A percentile compares a stretch with the other conserved stretches of the same genome.
Conservation (phyloP, 352 stramenopile genomes). For the Hyaloperonospora brassicae region DNA sequence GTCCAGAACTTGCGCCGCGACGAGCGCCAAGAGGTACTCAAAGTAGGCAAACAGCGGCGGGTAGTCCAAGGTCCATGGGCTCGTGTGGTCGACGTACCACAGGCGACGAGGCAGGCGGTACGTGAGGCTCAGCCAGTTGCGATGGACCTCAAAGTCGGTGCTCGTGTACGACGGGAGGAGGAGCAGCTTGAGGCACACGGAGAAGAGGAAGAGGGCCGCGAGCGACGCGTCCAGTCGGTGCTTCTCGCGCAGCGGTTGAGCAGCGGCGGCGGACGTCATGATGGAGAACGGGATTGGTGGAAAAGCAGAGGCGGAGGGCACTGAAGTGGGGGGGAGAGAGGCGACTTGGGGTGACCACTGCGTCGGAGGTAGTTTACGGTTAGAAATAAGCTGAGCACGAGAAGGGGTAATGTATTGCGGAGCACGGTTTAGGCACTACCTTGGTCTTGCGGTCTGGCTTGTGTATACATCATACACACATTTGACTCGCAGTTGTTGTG, state of each 20-base stretch:
- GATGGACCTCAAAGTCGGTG: conserved; percentile 98
- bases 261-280: conserved; percentile 13
- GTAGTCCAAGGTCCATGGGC: conserved; percentile 98
- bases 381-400: no score
- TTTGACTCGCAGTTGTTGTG: no score
- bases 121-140: conserved; percentile 97
- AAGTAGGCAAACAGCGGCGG: conserved; percentile 97
- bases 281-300: background rate
- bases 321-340: no score
- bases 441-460: no score
- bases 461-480: no score
- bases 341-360: no score
- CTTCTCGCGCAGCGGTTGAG: conserved; percentile 3
- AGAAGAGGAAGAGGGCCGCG: conserved; percentile 40
- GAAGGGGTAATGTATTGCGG: no score
- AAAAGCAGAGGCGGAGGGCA: background rate
- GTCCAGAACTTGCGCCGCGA: conserved; percentile 30
- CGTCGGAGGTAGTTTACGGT: no score
- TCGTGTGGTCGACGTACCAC: conserved; percentile 95
- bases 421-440: no score
- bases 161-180: conserved; percentile 90
- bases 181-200: conserved; percentile 78
- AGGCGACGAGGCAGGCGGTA: conserved; percentile 66
- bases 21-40: conserved; percentile 84
- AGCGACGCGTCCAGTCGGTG: conserved; percentile 34